A percentile compares a stretch with the other conserved stretches of the same genome.
Evolutionary conservation across 1,284 basidiomycete genomes (phyloP).

Genomic region (Xerocomus cyaneibrunnescens): DNA sequence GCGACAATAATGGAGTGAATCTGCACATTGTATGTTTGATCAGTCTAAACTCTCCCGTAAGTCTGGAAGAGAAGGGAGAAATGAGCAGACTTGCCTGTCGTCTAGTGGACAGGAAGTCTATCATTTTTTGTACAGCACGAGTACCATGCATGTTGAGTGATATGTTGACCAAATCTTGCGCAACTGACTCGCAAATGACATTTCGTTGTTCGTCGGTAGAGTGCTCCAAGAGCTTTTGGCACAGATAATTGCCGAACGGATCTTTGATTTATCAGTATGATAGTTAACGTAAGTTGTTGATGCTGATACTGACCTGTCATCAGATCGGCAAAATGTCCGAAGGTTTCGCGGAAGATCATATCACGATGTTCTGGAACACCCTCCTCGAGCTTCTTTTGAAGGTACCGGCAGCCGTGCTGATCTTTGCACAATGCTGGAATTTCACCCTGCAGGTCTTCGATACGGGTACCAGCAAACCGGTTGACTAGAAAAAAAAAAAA

Average conservation of each 20-base stretch:
- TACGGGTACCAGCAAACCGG: slow-evolving; percentile 89
- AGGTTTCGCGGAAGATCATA: slow-evolving; percentile 99
- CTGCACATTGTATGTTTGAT: slow-evolving; percentile 80
- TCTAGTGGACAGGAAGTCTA: slow-evolving; percentile 97
- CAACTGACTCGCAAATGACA: slow-evolving; percentile 96
- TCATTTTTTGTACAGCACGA: slow-evolving; percentile 99
- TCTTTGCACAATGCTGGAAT: slow-evolving; percentile 96
- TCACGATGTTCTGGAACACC: slow-evolving; percentile 92
- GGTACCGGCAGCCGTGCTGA: slow-evolving; percentile 97
- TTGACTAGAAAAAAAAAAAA: slow-evolving; percentile 59
- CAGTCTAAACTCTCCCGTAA: slow-evolving; percentile 60
- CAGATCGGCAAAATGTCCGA: slow-evolving; percentile 95
- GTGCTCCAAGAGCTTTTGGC: slow-evolving; percentile 97
- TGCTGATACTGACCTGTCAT: slow-evolving; percentile 77
- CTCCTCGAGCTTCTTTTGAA: slow-evolving; percentile 99
- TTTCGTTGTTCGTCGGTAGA: slow-evolving; percentile 98
- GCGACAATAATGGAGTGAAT: slow-evolving; percentile 98
- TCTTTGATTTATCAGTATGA: slow-evolving; percentile 48
- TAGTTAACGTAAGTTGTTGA: slow-evolving; percentile 4
- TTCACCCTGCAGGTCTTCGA: slow-evolving; percentile 95
- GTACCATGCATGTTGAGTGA: slow-evolving; percentile 99
- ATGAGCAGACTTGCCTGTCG: slow-evolving; percentile 69
- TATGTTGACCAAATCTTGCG: slow-evolving; percentile 96
- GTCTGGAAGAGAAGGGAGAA: slow-evolving; percentile 38
- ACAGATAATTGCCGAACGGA: slow-evolving; percentile 99